Evolutionary conservation across 257 asterid species (phyloP), one percentile per base, ranked within the genome.

Genomic region (Plantago ovata): DNA sequence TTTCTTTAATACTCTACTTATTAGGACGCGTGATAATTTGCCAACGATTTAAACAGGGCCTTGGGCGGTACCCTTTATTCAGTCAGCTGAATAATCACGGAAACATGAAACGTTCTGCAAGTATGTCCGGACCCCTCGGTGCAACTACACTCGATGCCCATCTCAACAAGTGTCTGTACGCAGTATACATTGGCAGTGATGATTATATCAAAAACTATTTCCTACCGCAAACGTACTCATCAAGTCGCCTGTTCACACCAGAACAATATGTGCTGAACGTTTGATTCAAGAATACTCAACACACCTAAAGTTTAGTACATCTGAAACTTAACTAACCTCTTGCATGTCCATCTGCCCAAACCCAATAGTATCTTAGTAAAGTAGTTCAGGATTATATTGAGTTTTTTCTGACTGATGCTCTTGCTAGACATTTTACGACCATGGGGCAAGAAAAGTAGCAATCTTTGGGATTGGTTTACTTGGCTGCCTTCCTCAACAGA

Each of bases 391-490:
- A n/a, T n/a, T n/a, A n/a, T n/a, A n/a, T n/a, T n/a, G n/a, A n/a
- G n/a, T n/a, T n/a, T n/a, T n/a, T n/a, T n/a, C n/a, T n/a, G 32
- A 2, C 5, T 24, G 32, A 3, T 39, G 6, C n/a, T n/a, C n/a
- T n/a, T n/a, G n/a, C 44, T 50, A 85, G 95, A 53, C 4, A 6
- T 54, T 85, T 65, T 75, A 78, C 63, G 6, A 23, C 4, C 4
- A 6, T 2, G 93, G 87, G 47, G 81, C 93, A 48, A 71, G 93
- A 48, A 86, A 79, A 59, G 40, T 81, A 5, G 84, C 84, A 0
- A 52, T 83, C 0, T 73, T 66, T 53, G 93, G 89, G 22, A 3
- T 79, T 4, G 78, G 79, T 3, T 18, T 48, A 22, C 13, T 81
- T 21, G 94, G 94, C 4, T 81, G 89, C 38, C 1, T 55, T 41